Evolutionary conservation across 306 rosid species (phyloP), one percentile per base, ranked within the genome.

Genomic region (Abrus pulchellus): DNA sequence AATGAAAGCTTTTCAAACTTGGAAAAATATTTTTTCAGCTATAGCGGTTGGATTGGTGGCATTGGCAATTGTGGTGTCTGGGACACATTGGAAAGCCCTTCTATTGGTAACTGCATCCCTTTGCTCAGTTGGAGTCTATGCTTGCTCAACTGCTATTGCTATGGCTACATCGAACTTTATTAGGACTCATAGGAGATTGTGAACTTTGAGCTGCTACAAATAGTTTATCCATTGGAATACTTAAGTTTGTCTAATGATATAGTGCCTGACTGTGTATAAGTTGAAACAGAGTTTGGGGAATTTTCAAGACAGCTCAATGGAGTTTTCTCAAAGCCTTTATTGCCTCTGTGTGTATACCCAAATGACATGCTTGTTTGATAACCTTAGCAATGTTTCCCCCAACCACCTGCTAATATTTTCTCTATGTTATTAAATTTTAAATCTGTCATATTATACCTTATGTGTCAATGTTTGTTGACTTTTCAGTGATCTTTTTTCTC

Each of bases 121-220:
- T 14, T 82, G 88, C 87, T 84, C 78, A 0, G 94, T 76, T 32
- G 94, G 94, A n/a, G 89, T 54, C 57, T 92, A 85, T 66, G 89
- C 81, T 8, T 90, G 91, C 83, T 85, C 92, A 5, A 69, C 79
- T 12, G 90, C 88, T 54, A 49, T 87, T 20, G 79, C 86, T 0
- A 40, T 92, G 90, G 88, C 90, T 63, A 92, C 97, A 4, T 86
- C 90, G 0, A 92, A 92, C 87, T 92, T 92, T 82, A 81, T 92
- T 27, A 87, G 97, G 83, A 87, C 86, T 5, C 94, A 92, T 41
- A 87, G 92, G 85, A 90, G 92, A 84, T 75, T 92, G 70, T 92
- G 74, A 89, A 14, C 8, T 40, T 69, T 49, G 12, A 20, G 48
- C 3, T 78, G 70, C 69, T 44, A 59, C 45, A 32, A 45, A 3